phyloP scores from a whole-genome alignment of 345 rosid genomes.

The Pistacia vera region DNA sequence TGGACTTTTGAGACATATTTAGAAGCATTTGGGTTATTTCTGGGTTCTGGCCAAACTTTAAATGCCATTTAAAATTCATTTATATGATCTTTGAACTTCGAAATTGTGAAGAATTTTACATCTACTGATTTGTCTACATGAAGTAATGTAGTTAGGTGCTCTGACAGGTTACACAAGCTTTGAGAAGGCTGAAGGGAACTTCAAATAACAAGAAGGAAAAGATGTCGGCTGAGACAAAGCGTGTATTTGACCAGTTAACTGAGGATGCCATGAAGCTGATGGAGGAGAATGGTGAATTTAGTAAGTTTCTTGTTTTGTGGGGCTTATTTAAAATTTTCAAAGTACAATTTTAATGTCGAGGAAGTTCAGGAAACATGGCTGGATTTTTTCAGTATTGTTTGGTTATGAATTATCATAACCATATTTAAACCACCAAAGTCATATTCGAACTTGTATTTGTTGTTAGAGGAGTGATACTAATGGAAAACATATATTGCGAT shows the following conservation, averaged over 20 bases:
- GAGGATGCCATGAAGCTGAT: constrained; percentile 89
- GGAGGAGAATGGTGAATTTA: constrained; percentile 76
- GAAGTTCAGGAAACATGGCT: neutral
- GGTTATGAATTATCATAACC: neutral
- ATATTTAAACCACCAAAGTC: neutral
- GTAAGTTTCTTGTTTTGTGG: constrained; percentile 50
- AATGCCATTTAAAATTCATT: neutral
- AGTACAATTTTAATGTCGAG: neutral
- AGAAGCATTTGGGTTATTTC: neutral
- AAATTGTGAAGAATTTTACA: neutral
- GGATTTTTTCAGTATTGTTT: neutral
- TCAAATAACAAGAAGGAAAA: constrained; percentile 76
- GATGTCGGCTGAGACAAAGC: constrained; percentile 80
- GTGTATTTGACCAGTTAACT: constrained; percentile 90
- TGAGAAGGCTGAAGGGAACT: constrained; percentile 88
- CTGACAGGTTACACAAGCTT: constrained; percentile 79
- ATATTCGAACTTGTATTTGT: neutral
- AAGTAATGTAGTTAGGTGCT: constrained; percentile 12
- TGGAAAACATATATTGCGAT: neutral
- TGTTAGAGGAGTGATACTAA: neutral
- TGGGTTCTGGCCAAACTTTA: neutral
- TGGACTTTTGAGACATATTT: neutral
- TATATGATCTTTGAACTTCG: neutral
- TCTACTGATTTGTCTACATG: neutral
- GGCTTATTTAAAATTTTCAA: neutral